phyloP scores from a whole-genome alignment of 2,329 filamentous ascomycete genomes.

The Diatrype stigma region DNA sequence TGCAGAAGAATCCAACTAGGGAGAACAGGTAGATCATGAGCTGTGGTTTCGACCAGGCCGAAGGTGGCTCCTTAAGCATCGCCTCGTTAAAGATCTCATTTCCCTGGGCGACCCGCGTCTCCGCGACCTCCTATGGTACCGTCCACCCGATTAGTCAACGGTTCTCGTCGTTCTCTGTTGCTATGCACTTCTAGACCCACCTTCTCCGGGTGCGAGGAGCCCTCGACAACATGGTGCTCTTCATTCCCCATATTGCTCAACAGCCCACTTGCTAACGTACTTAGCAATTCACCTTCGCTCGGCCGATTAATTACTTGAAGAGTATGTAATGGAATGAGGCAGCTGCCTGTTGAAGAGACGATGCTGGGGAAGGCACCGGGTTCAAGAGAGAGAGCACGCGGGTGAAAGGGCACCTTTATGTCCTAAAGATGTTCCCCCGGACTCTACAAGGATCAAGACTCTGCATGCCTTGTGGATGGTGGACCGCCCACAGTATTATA shows the following conservation, averaged over 20 bases:
- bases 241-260: too few species aligned
- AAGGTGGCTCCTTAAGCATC: slow-evolving; percentile 47
- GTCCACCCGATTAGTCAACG: not conserved
- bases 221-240: not conserved
- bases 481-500: not conserved
- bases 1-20: slow-evolving; percentile 45
- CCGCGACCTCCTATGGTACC: slow-evolving; percentile 20
- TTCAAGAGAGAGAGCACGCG: too few species aligned
- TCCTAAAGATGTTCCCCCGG: not conserved
- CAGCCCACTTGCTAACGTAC: too few species aligned
- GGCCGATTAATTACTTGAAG: too few species aligned
- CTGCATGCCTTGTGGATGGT: not conserved
- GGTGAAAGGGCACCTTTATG: not conserved
- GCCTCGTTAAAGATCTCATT: slow-evolving; percentile 53
- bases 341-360: not conserved
- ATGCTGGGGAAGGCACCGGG: too few species aligned
- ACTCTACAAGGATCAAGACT: not conserved
- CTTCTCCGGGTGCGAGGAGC: not conserved
- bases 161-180: not conserved
- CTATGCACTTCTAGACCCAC: not conserved
- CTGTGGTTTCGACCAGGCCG: slow-evolving; percentile 34
- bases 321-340: too few species aligned
- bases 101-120: slow-evolving; percentile 44
- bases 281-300: too few species aligned
- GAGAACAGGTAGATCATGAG: slow-evolving; percentile 41